These are phyloP conservation scores for Mortierella claussenii DNA, from an alignment of 192 early-diverging fungal species.

Conservation along the genomic window DNA sequence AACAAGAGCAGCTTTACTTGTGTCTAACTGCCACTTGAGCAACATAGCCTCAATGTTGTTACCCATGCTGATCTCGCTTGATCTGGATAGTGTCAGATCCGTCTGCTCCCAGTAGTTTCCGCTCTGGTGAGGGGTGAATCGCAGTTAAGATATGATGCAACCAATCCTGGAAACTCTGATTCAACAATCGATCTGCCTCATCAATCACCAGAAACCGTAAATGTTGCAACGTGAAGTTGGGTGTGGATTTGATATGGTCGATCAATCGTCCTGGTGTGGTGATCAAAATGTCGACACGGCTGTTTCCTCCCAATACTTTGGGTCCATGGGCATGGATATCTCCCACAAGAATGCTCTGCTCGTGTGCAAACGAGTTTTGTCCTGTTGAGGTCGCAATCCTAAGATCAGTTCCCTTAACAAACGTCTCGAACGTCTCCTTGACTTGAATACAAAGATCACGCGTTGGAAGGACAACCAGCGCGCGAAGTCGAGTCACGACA, in stretches of 20 bases:
- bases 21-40: neutral
- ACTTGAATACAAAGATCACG: slow-evolving; percentile 93
- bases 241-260: slow-evolving; percentile 88
- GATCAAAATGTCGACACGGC: slow-evolving; percentile 88
- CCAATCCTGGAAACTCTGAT: slow-evolving; percentile 95
- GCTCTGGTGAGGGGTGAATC: slow-evolving; percentile 51
- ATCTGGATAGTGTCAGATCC: slow-evolving; percentile 20
- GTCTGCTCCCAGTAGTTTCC: slow-evolving; percentile 22
- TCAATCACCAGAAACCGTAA: slow-evolving; percentile 93
- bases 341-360: slow-evolving; percentile 67
- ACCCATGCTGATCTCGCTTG: slow-evolving; percentile 34
- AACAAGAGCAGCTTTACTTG: neutral
- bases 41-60: neutral
- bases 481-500: slow-evolving; percentile 83
- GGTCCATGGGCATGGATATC: slow-evolving; percentile 9
- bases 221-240: slow-evolving; percentile 91
- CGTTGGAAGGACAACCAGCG: slow-evolving; percentile 92
- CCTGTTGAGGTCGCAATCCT: slow-evolving; percentile 81
- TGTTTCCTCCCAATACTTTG: slow-evolving; percentile 65
- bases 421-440: slow-evolving; percentile 82
- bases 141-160: slow-evolving; percentile 77
- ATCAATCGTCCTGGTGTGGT: slow-evolving; percentile 95
- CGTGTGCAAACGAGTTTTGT: slow-evolving; percentile 79
- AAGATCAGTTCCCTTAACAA: slow-evolving; percentile 80
- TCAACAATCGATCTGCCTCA: slow-evolving; percentile 95